Evolutionary conservation across 73 alveolate genomes (phyloP), one percentile per base, ranked within the genome.

Genomic region (Chromera velia): DNA sequence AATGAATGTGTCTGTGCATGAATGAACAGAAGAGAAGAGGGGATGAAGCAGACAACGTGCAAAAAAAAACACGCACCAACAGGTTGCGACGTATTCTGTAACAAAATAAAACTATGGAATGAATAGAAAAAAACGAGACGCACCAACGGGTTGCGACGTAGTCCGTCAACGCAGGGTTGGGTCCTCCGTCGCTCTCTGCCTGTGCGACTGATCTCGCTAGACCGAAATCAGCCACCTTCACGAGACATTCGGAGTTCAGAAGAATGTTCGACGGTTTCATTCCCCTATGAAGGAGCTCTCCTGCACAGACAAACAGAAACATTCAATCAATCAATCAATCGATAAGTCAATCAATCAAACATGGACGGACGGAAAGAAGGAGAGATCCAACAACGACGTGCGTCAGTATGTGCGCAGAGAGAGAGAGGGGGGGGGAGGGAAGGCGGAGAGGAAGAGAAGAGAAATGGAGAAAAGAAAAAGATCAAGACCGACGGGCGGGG

Each of bases 241-340:
- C 85, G 47, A 73, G 85, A 46, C 88, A 77, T 33, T 84, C 90
- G 72, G 84, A 62, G 46, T 84, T 84, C 72, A 84, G 75, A 55
- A 84, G 75, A 72, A 84, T 75, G 48, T 84, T 84, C 28, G 87
- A 75, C 1, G 90, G 90, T 70, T 84, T 84, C 74, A 84, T 79
- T 75, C 78, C 90, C 19, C 90, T 76, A 33, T 84, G 90, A 70
- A 84, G 82, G 76, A 84, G 75, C 80, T 82, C 84, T 4, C 73
- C 84, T 49, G 76, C 27, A 28, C 30, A 70, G 55, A 76, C 33
- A 76, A 55, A 48, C 30, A 22, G 17, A 9, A 9, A 17, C 24
- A 17, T 18, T 45, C 24, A 45, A 9, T 45, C 24, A 17, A 45
- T 45, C 18, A 9, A 17, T 18, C 24, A 17, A 7, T 45, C 18